These are phyloP conservation scores for Aspergillus sp. DNA, from an alignment of 2,329 filamentous ascomycete species.

Conservation along the genomic window DNA sequence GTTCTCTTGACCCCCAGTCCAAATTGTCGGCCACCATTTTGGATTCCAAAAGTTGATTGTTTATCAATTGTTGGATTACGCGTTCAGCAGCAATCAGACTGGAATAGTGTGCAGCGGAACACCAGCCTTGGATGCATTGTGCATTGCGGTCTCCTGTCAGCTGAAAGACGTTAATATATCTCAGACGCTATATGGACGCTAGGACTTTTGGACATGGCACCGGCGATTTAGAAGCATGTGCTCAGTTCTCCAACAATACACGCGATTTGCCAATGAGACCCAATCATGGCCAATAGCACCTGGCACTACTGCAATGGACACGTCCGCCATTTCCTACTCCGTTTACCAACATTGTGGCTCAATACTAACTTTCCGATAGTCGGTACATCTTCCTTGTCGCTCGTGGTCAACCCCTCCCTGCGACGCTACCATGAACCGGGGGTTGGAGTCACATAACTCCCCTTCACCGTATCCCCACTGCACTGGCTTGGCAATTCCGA, in stretches of 20 bases:
- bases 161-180: neutral
- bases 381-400: neutral
- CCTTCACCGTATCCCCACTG: conserved; percentile 7
- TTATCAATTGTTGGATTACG: neutral
- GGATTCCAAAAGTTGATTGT: neutral
- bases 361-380: neutral
- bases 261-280: neutral
- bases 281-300: neutral
- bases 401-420: neutral
- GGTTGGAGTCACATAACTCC: conserved; percentile 10
- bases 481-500: conserved; percentile 8
- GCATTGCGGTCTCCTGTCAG: neutral
- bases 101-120: neutral
- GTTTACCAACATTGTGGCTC: neutral
- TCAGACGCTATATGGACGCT: neutral
- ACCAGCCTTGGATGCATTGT: neutral
- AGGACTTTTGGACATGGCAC: neutral
- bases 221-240: neutral
- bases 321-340: neutral
- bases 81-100: neutral
- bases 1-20: neutral
- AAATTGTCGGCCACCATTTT: neutral
- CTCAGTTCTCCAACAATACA: neutral
- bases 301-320: neutral
- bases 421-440: conserved; percentile 4